These are phyloP conservation scores for Parasarocladium wereldwijsianum DNA, from an alignment of 2,329 filamentous ascomycete genomes.

Conservation along the genomic window DNA sequence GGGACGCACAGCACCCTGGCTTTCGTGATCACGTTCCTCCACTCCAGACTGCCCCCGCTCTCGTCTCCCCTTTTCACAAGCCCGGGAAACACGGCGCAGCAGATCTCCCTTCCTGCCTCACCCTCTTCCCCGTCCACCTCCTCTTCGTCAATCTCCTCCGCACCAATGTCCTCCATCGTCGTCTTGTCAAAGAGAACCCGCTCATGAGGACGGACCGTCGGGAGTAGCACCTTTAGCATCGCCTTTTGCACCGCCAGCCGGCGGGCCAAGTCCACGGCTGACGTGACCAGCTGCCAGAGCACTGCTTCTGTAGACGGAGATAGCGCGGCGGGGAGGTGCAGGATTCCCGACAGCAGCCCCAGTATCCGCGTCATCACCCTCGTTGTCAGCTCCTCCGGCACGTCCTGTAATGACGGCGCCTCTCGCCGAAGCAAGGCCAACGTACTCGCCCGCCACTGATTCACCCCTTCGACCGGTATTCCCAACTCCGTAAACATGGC, in stretches of 20 bases:
- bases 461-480: slow-evolving; percentile 37
- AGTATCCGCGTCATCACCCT: too few relatives aligned
- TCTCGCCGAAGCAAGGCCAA: slow-evolving; percentile 43
- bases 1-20: slow-evolving; percentile 47
- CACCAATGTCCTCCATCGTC: slow-evolving; percentile 53
- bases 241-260: slow-evolving; percentile 44
- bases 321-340: slow-evolving; percentile 33
- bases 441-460: slow-evolving; percentile 54
- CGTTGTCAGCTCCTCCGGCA: too few relatives aligned
- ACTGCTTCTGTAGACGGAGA: slow-evolving; percentile 9
- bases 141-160: too few relatives aligned
- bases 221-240: slow-evolving; percentile 40
- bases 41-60: slow-evolving; percentile 44
- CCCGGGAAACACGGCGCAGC: slow-evolving; percentile 49
- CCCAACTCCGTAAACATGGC: slow-evolving; percentile 24
- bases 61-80: slow-evolving; percentile 52
- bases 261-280: slow-evolving; percentile 40
- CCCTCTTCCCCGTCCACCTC: too few relatives aligned
- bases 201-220: slow-evolving; percentile 35
- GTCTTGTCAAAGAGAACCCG: slow-evolving; percentile 38
- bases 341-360: slow-evolving; percentile 32
- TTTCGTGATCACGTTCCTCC: slow-evolving; percentile 49
- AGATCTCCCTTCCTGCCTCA: slow-evolving; percentile 36
- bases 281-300: slow-evolving; percentile 37
- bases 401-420: too few relatives aligned